These are phyloP conservation scores for Solanum chmielewskii DNA, from an alignment of 257 asterid species.

Conservation along the genomic window DNA sequence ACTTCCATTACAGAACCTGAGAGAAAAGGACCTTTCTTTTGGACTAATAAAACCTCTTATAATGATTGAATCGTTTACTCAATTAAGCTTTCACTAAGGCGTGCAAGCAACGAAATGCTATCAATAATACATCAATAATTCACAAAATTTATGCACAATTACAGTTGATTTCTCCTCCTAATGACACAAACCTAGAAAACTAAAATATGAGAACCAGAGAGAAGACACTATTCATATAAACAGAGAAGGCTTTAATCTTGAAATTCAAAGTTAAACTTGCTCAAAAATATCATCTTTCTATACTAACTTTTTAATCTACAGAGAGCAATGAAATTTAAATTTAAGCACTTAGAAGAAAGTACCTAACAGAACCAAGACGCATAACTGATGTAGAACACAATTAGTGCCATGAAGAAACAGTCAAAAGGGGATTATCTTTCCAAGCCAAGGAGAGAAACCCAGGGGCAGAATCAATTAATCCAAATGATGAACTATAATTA, in stretches of 20 bases:
- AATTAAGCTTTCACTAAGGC: conserved; percentile 1
- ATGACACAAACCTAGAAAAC: neutral
- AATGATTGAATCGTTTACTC: neutral
- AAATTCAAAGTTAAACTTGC: conserved; percentile 2
- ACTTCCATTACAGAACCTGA: conserved; percentile 12
- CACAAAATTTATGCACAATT: conserved; percentile 14
- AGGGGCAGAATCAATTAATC: conserved; percentile 55
- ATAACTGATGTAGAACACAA: neutral
- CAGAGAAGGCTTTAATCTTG: neutral
- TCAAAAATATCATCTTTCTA: conserved; percentile 28
- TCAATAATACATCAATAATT: neutral
- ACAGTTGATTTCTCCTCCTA: conserved; percentile 2
- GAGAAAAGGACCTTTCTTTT: conserved; percentile 5
- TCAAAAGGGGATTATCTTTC: conserved; percentile 73
- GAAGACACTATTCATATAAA: conserved; percentile 10
- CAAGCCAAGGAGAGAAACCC: conserved; percentile 86
- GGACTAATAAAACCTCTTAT: neutral
- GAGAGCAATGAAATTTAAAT: conserved; percentile 1
- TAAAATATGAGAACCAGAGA: neutral
- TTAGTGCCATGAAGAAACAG: conserved; percentile 92
- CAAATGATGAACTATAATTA: conserved; percentile 49
- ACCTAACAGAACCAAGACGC: neutral
- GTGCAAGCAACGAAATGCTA: conserved; percentile 14
- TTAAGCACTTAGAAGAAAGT: neutral
- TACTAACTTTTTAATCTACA: conserved; percentile 20